Base-by-base conservation (phyloP, 2,329 filamentous ascomycete genomes). In the Helicocarpus griseus region DNA sequence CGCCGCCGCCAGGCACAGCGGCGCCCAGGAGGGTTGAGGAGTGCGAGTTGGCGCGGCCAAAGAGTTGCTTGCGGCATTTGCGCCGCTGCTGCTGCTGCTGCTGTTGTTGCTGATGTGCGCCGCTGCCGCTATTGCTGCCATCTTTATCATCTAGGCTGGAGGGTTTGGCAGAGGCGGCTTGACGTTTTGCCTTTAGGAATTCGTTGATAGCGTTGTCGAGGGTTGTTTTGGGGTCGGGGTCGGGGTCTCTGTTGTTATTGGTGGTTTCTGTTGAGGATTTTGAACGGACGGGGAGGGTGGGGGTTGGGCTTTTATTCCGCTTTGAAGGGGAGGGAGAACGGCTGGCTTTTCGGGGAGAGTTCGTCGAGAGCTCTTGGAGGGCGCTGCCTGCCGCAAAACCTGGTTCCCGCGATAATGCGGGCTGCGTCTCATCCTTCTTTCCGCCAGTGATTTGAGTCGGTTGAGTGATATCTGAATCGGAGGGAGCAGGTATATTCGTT, bases 11-110 rank as follows among this genome's bases (percentile, higher is more conserved):
- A 5, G 21, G 21, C 21, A 41, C 21, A 9, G 43, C 40, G n/a
- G 47, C 61, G 6, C 54, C 50, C 8, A 60, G 58, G 22, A 61
- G 59, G 11, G 55, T 49, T 35, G 70, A 72, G 17, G 65, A 60
- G 47, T 68, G 65, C 5, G 72, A 73, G 40, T 67, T 60, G 11
- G 70, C 71, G 48, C 71, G 64, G 29, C 72, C 71, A 9, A 74
- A 59, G 22, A 74, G 66, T 9, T 66, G 66, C 54, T 64, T 69
- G 55, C 66, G 60, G 51, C 59, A 58, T 28, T 61, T 55, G 48
- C 60, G 50, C 11, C 8, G 44, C 13, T 46, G 44, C 28, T 33
- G 43, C n/a, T 21, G 44, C 6, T 28, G 43, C 14, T 21, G n/a
- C n/a, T 35, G 31, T 35, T 35, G 31, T 9, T 35, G 31, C n/a